Conservation (phyloP, 176 grass and related monocot genomes). For the Saccharum officinarum region DNA sequence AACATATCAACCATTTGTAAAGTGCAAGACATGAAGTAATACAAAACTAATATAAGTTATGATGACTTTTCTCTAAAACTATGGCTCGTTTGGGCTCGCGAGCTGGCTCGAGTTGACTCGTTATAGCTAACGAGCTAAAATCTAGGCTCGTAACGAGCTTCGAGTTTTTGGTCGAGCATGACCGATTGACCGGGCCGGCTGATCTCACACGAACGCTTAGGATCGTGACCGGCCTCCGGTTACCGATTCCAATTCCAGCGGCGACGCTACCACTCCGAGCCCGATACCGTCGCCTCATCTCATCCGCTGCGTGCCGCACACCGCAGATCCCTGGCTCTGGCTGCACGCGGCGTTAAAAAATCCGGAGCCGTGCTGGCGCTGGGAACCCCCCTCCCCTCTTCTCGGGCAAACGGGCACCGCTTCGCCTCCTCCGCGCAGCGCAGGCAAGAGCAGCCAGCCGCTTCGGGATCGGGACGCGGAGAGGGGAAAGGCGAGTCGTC, state of each 20-base stretch:
- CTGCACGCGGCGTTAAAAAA: conserved; percentile 41
- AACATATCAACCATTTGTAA: too few relatives aligned
- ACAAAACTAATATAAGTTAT: too few relatives aligned
- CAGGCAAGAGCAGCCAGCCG: conserved; percentile 28
- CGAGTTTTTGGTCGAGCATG: too few relatives aligned
- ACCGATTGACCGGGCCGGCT: not conserved
- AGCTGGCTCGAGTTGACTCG: too few relatives aligned
- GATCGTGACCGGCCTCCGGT: not conserved
- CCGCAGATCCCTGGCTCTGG: not conserved
- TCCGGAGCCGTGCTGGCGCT: conserved; percentile 46
- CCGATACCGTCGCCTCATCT: conserved; percentile 4
- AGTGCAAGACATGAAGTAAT: too few relatives aligned
- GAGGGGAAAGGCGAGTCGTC: conserved; percentile 45
- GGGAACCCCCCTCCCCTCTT: conserved; percentile 8
- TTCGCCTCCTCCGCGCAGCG: conserved; percentile 40
- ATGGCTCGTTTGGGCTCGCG: too few relatives aligned
- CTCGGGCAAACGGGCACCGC: conserved; percentile 33
- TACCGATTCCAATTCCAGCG: not conserved
- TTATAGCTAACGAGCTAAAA: too few relatives aligned
- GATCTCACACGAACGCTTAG: not conserved
- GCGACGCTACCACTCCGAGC: not conserved
- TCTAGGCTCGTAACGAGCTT: too few relatives aligned
- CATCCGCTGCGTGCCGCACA: not conserved
- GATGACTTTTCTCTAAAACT: too few relatives aligned
- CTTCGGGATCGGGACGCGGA: conserved; percentile 66